Evolutionary conservation across 768 basidiomycete genomes (phyloP).

Genomic region (Polyporus arcularius): DNA sequence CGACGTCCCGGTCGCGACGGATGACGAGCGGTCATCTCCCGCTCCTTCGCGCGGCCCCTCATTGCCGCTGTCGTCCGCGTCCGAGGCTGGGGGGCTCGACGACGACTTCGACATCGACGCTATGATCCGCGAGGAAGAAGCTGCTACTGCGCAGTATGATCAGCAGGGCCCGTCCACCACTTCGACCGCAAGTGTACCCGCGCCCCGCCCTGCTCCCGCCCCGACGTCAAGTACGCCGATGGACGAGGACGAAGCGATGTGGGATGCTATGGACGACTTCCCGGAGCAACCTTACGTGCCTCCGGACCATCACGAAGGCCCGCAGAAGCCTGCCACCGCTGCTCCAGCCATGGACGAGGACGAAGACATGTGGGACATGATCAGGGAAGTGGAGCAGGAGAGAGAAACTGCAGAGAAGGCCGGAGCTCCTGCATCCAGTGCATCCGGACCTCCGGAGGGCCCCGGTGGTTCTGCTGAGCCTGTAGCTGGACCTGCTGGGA

Average conservation of each 20-base stretch:
- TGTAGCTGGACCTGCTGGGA: background rate
- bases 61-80: slow-evolving; percentile 41
- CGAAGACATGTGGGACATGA: slow-evolving; percentile 73
- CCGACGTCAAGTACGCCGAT: background rate
- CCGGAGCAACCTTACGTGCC: slow-evolving; percentile 15
- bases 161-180: background rate
- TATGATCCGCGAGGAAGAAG: slow-evolving; percentile 47
- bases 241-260: slow-evolving; percentile 27
- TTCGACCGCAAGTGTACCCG: background rate
- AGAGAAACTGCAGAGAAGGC: slow-evolving; percentile 15
- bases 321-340: slow-evolving; percentile 17
- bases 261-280: slow-evolving; percentile 24
- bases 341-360: slow-evolving; percentile 43
- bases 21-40: slow-evolving; percentile 19
- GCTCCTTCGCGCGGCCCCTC: slow-evolving; percentile 42
- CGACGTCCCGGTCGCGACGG: slow-evolving; percentile 12
- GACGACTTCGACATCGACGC: slow-evolving; percentile 56
- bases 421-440: background rate
- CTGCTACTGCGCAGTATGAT: slow-evolving; percentile 11
- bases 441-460: background rate
- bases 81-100: slow-evolving; percentile 30
- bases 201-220: background rate
- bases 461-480: background rate
- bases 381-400: slow-evolving; percentile 52
- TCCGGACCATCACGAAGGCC: background rate